phyloP scores from a whole-genome alignment of 805 yeast species.

The Tetrapisispora phaffii region DNA sequence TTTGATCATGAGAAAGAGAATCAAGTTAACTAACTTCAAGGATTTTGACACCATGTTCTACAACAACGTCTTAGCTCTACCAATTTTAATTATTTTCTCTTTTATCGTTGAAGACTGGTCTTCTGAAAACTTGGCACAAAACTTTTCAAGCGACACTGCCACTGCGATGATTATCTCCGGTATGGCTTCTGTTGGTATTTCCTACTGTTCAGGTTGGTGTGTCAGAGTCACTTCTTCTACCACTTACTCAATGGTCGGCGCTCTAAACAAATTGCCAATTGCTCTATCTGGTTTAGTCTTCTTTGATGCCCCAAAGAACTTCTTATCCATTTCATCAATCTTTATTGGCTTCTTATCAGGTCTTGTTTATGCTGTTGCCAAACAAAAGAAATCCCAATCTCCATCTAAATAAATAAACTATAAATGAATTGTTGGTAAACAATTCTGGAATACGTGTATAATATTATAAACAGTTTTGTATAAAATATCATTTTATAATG shows the following conservation, averaged over 20 bases:
- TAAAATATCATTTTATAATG: too few relatives aligned
- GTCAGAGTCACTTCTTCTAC: slow-evolving; percentile 98
- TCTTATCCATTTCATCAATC: slow-evolving; percentile 83
- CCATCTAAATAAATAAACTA: slow-evolving; percentile 5
- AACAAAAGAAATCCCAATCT: slow-evolving; percentile 62
- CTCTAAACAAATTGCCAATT: slow-evolving; percentile 93
- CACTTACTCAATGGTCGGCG: slow-evolving; percentile 98
- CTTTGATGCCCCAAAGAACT: slow-evolving; percentile 91
- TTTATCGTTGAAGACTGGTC: slow-evolving; percentile 90
- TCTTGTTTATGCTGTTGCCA: slow-evolving; percentile 89
- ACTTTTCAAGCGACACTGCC: slow-evolving; percentile 67
- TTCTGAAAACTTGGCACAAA: slow-evolving; percentile 55
- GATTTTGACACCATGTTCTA: slow-evolving; percentile 97
- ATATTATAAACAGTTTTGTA: too few relatives aligned
- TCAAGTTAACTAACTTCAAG: slow-evolving; percentile 90
- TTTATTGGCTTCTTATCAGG: slow-evolving; percentile 93
- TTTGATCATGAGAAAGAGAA: slow-evolving; percentile 92
- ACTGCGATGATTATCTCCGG: slow-evolving; percentile 86
- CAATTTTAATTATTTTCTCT: slow-evolving; percentile 70
- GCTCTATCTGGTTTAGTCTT: slow-evolving; percentile 90
- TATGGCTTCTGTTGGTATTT: slow-evolving; percentile 89
- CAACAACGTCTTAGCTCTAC: slow-evolving; percentile 89
- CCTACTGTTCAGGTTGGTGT: slow-evolving; percentile 99
- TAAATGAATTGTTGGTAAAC: neutral
- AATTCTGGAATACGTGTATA: too few relatives aligned